Conservation (phyloP, 352 stramenopile species). For the Pythium periplocum region DNA sequence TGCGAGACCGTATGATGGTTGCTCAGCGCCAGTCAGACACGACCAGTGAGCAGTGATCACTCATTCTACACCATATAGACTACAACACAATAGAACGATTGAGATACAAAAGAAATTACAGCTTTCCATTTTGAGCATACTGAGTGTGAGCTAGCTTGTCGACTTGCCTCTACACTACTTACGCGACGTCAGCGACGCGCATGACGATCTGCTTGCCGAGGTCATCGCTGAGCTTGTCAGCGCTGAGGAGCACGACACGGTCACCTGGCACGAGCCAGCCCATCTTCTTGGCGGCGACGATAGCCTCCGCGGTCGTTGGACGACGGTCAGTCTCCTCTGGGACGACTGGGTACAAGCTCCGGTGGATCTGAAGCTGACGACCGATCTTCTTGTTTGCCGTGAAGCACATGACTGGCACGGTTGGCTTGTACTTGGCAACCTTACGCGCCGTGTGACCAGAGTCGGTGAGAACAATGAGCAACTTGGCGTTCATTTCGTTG, state of each 20-base stretch:
- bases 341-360: slow-evolving; percentile 71
- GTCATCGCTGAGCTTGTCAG: slow-evolving; percentile 73
- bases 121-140: too few species aligned
- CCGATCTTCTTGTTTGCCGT: slow-evolving; percentile 84
- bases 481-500: slow-evolving; percentile 77
- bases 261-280: slow-evolving; percentile 87
- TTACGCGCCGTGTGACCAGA: slow-evolving; percentile 78
- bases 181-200: slow-evolving; percentile 73
- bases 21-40: neutral
- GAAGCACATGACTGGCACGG: slow-evolving; percentile 90
- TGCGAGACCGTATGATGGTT: slow-evolving; percentile 31
- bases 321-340: slow-evolving; percentile 47
- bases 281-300: slow-evolving; percentile 88
- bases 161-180: slow-evolving; percentile 13
- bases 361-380: slow-evolving; percentile 89
- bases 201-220: slow-evolving; percentile 82
- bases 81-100: too few species aligned
- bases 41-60: too few species aligned
- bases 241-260: slow-evolving; percentile 85
- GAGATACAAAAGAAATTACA: too few species aligned
- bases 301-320: slow-evolving; percentile 79
- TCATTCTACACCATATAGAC: too few species aligned
- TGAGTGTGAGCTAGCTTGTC: too few species aligned
- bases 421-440: slow-evolving; percentile 89
- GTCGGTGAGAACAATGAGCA: slow-evolving; percentile 82